phyloP scores from a whole-genome alignment of 2,329 filamentous ascomycete genomes.

The Fusarium praegraminearum region DNA sequence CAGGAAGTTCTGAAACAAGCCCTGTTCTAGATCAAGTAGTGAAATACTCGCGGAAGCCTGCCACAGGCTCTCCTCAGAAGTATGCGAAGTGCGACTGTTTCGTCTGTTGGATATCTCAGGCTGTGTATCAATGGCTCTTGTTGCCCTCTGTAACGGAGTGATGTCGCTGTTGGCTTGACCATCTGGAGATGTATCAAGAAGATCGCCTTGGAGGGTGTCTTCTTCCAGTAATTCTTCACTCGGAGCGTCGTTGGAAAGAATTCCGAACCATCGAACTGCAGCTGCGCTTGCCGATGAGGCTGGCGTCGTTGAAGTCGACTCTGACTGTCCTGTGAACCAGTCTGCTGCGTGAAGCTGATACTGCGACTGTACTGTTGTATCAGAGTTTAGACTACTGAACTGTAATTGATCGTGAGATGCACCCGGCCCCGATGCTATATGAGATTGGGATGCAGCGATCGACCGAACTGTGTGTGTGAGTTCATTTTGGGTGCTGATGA shows the following conservation, averaged over 20 bases:
- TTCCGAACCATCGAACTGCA: slow-evolving; percentile 45
- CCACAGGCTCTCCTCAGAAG: slow-evolving; percentile 40
- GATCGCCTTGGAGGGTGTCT: slow-evolving; percentile 7
- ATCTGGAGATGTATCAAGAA: slow-evolving; percentile 15
- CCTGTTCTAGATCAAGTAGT: slow-evolving; percentile 40
- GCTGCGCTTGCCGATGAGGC: slow-evolving; percentile 42
- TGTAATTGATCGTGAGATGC: background rate
- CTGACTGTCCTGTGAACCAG: slow-evolving; percentile 22
- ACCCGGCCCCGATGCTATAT: background rate
- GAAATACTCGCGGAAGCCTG: slow-evolving; percentile 38
- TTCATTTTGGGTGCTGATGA: slow-evolving; percentile 41
- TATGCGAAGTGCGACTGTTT: accelerated
- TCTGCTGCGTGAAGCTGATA: slow-evolving; percentile 7
- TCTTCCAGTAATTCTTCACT: slow-evolving; percentile 1
- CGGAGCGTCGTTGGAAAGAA: slow-evolving; percentile 38
- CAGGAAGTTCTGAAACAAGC: slow-evolving; percentile 43
- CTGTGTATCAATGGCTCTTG: slow-evolving; percentile 39
- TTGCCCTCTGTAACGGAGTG: slow-evolving; percentile 33
- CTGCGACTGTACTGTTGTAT: slow-evolving; percentile 1
- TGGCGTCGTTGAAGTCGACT: slow-evolving; percentile 40
- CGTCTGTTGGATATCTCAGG: background rate
- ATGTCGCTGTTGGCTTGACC: slow-evolving; percentile 18
- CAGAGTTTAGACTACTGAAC: slow-evolving; percentile 2
- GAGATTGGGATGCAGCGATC: slow-evolving; percentile 13
- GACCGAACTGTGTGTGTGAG: slow-evolving; percentile 33